Percentiles rank a stretch among this genome's conserved stretches.
These are phyloP conservation scores for Pseudocercospora cruenta DNA, from an alignment of 2,329 filamentous ascomycete species.

Conservation along the genomic window DNA sequence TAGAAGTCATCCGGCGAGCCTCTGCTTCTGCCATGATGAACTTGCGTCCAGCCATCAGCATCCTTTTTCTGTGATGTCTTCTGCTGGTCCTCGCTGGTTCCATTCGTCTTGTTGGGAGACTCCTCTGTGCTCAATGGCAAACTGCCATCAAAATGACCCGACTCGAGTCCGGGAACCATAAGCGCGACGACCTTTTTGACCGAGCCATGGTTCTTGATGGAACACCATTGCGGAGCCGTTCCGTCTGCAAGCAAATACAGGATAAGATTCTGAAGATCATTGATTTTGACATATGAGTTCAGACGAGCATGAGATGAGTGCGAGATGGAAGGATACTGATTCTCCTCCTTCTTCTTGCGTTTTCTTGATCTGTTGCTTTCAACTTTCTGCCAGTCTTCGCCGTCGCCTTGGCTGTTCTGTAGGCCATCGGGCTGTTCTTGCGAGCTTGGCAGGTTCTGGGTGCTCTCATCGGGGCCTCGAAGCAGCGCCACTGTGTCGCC, in stretches of 20 bases:
- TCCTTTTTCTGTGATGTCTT: slow-evolving; percentile 18
- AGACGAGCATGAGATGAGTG: slow-evolving; percentile 58
- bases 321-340: slow-evolving; percentile 57
- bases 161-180: slow-evolving; percentile 89
- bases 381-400: slow-evolving; percentile 32
- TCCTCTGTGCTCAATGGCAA: slow-evolving; percentile 40
- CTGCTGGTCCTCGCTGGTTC: slow-evolving; percentile 1
- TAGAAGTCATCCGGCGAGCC: slow-evolving; percentile 54
- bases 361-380: slow-evolving; percentile 31
- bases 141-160: slow-evolving; percentile 78
- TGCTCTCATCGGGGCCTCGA: slow-evolving; percentile 14
- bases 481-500: slow-evolving; percentile 34
- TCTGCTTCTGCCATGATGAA: slow-evolving; percentile 32
- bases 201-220: slow-evolving; percentile 59
- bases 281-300: slow-evolving; percentile 59
- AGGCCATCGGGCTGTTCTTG: slow-evolving; percentile 7
- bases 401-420: slow-evolving; percentile 18
- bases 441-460: slow-evolving; percentile 6
- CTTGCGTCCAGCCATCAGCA: slow-evolving; percentile 18
- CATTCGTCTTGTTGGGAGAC: slow-evolving; percentile 2
- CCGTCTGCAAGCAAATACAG: slow-evolving; percentile 67
- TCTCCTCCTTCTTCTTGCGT: slow-evolving; percentile 36
- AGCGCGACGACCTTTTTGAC: slow-evolving; percentile 79
- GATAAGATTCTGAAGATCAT: slow-evolving; percentile 61
- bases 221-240: slow-evolving; percentile 65